phyloP scores from a whole-genome alignment of 2,329 filamentous ascomycete genomes.

The Trichoderma gracile region DNA sequence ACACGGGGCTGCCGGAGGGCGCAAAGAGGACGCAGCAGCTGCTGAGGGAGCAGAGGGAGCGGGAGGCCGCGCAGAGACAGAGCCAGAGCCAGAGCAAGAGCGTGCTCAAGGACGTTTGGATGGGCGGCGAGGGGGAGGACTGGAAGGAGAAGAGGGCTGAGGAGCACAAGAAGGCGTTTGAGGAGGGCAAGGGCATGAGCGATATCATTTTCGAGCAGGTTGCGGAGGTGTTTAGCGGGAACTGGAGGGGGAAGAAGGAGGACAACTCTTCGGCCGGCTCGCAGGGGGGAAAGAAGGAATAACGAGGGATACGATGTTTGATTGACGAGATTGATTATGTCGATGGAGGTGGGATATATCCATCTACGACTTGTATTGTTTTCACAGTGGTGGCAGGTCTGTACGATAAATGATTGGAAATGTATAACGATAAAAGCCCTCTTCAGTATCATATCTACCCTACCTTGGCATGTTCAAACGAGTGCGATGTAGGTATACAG shows the following conservation, averaged over 20 bases:
- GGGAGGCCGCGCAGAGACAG: conserved; percentile 38
- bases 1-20: conserved; percentile 58
- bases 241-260: conserved; percentile 38
- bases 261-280: not conserved
- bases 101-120: conserved; percentile 55
- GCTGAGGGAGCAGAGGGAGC: conserved; percentile 49
- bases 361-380: not conserved
- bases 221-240: conserved; percentile 52
- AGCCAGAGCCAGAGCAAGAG: conserved; percentile 28
- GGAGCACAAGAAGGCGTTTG: conserved; percentile 54
- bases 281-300: conserved; percentile 29
- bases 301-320: not conserved
- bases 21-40: conserved; percentile 50
- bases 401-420: not conserved
- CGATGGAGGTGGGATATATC: not conserved
- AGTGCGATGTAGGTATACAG: too few species aligned
- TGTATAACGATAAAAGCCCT: not conserved
- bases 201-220: conserved; percentile 60
- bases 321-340: not conserved
- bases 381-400: not conserved
- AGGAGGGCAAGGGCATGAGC: conserved; percentile 57
- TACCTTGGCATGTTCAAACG: too few species aligned
- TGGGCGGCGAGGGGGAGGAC: conserved; percentile 56
- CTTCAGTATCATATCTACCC: too few species aligned
- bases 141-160: conserved; percentile 56